A percentile compares a stretch with the other conserved stretches of the same genome.
Evolutionary conservation across 2,329 filamentous ascomycete genomes (phyloP).

Genomic region (Colletotrichum orbiculare): DNA sequence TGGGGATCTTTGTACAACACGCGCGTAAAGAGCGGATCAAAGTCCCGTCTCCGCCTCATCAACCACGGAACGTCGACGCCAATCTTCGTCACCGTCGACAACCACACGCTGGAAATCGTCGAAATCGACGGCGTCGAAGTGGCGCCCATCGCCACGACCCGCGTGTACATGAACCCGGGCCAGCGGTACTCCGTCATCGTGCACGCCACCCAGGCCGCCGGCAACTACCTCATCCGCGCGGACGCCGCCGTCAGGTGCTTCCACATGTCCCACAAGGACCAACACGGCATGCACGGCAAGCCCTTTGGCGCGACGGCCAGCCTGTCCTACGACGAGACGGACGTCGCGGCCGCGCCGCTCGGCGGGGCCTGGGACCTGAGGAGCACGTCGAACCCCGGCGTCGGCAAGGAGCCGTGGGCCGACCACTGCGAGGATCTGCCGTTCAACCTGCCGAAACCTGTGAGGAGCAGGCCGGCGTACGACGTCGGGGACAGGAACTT

Average conservation of each 20-base stretch:
- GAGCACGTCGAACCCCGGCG: slow-evolving; percentile 9
- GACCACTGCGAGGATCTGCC: slow-evolving; percentile 37
- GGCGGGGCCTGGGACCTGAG: slow-evolving; percentile 36
- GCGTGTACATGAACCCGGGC: slow-evolving; percentile 52
- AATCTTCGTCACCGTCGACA: slow-evolving; percentile 53
- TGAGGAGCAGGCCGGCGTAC: slow-evolving; percentile 36
- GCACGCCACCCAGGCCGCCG: slow-evolving; percentile 44
- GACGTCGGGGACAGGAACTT: slow-evolving; percentile 36
- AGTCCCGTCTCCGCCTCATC: slow-evolving; percentile 50
- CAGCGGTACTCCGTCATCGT: slow-evolving; percentile 53
- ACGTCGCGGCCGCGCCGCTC: slow-evolving; percentile 21
- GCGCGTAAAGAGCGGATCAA: slow-evolving; percentile 42
- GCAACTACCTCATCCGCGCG: slow-evolving; percentile 51
- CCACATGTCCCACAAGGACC: slow-evolving; percentile 34
- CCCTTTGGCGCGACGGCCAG: slow-evolving; percentile 36
- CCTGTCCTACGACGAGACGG: slow-evolving; percentile 37
- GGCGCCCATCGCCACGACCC: slow-evolving; percentile 44
- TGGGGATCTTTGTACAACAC: slow-evolving; percentile 47
- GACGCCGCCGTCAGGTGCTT: slow-evolving; percentile 30
- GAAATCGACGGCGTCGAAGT: slow-evolving; percentile 55
- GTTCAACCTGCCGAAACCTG: slow-evolving; percentile 37
- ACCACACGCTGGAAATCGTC: slow-evolving; percentile 50
- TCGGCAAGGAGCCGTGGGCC: slow-evolving; percentile 32
- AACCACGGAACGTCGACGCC: slow-evolving; percentile 52
- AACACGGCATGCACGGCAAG: slow-evolving; percentile 25